These are phyloP conservation scores for Coffea canephora DNA, from an alignment of 257 asterid species.

Conservation along the genomic window DNA sequence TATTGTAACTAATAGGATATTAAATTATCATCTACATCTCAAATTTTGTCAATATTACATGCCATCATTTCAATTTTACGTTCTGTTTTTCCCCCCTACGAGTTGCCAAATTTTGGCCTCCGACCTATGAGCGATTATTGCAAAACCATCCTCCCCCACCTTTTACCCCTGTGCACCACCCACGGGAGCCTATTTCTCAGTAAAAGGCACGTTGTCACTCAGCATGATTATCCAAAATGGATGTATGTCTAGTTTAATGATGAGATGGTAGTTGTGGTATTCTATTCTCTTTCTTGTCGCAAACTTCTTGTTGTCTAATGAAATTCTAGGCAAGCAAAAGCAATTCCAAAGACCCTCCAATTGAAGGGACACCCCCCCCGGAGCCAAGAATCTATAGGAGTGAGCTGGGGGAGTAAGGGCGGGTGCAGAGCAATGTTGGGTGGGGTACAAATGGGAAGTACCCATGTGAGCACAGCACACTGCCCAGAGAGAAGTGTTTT, in stretches of 20 bases:
- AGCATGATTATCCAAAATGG: background rate
- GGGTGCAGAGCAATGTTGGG: background rate
- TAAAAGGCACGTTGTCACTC: background rate
- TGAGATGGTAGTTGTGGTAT: conserved; percentile 3
- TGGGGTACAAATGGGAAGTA: conserved; percentile 32
- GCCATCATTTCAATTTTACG: too few relatives aligned
- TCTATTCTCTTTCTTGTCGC: background rate
- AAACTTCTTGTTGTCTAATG: conserved; percentile 8
- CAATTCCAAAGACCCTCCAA: conserved; percentile 11
- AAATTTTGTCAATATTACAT: too few relatives aligned
- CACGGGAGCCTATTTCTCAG: background rate
- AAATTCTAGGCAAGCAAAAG: conserved; percentile 12
- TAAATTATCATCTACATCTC: background rate
- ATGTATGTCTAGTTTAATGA: background rate
- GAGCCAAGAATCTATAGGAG: background rate
- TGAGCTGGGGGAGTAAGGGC: background rate
- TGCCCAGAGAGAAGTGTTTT: conserved; percentile 29
- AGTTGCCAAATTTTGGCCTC: too few relatives aligned
- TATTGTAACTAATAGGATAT: too few relatives aligned
- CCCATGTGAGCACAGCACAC: conserved; percentile 58
- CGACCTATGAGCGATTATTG: too few relatives aligned
- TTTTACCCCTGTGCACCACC: too few relatives aligned
- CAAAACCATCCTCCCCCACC: too few relatives aligned
- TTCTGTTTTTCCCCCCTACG: too few relatives aligned
- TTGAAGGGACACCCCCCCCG: background rate